Evolutionary conservation across 2,329 filamentous ascomycete genomes (phyloP).

Genomic region (Paracoccidioides brasiliensis): DNA sequence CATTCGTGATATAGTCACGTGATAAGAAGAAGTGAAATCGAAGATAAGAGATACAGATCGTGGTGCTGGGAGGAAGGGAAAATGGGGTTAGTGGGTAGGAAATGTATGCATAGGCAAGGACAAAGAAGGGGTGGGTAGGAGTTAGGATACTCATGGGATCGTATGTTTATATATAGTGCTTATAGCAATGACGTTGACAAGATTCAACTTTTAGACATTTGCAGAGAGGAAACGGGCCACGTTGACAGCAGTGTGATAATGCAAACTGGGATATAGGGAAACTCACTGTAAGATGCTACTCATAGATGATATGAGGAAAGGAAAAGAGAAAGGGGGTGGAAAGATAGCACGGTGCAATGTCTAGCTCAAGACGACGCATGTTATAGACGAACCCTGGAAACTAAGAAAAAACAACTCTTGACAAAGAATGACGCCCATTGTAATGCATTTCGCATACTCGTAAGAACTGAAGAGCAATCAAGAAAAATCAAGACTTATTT

Average conservation of each 20-base stretch:
- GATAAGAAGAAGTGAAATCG: not conserved
- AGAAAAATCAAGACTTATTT: not conserved
- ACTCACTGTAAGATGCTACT: not conserved
- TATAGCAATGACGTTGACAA: not conserved
- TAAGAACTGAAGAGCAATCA: not conserved
- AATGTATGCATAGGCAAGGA: too few relatives aligned
- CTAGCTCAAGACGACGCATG: not conserved
- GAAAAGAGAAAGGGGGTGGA: too few relatives aligned
- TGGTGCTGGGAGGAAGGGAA: not conserved
- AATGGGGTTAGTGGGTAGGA: not conserved
- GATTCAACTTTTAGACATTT: not conserved
- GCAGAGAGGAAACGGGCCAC: not conserved
- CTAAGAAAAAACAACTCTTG: not conserved
- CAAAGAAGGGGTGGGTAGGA: not conserved
- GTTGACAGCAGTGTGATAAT: too few relatives aligned
- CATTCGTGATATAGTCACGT: too few relatives aligned
- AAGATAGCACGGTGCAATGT: not conserved
- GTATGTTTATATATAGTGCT: not conserved
- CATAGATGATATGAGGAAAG: not conserved
- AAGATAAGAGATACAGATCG: not conserved
- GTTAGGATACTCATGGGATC: not conserved
- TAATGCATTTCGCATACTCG: not conserved
- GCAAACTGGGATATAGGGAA: not conserved
- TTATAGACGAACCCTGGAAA: not conserved
- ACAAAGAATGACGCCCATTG: not conserved